A percentile compares a stretch with the other conserved stretches of the same genome.
Evolutionary conservation across 257 asterid genomes (phyloP).

Genomic region (Petrea volubilis): DNA sequence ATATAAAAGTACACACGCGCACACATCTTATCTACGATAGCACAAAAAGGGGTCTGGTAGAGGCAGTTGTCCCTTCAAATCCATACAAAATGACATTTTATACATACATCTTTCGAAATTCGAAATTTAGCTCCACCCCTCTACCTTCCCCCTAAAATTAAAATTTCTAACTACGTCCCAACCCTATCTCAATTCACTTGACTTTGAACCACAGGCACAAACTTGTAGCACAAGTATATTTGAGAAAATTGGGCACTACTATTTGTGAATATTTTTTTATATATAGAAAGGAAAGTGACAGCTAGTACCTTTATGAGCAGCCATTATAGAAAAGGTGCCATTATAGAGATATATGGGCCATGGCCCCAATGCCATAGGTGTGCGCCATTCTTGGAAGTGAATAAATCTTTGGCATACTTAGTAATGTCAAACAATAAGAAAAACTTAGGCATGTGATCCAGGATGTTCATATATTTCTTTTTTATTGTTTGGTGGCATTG

Average conservation of each 20-base stretch:
- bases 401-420: constrained; percentile 23
- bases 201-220: constrained; percentile 21
- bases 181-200: constrained; percentile 11
- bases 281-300: constrained; percentile 32
- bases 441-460: constrained; percentile 19
- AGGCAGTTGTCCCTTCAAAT: too few species aligned
- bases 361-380: neutral
- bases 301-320: constrained; percentile 28
- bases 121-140: neutral
- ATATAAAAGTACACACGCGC: neutral
- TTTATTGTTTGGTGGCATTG: neutral
- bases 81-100: too few species aligned
- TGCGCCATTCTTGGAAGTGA: constrained; percentile 25
- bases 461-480: neutral
- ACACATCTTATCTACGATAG: neutral
- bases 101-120: neutral
- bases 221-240: constrained; percentile 28
- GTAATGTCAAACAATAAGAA: constrained; percentile 24
- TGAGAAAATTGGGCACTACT: constrained; percentile 18
- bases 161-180: neutral
- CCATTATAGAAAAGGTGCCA: constrained; percentile 22
- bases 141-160: neutral
- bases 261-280: constrained; percentile 14
- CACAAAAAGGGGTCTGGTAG: too few species aligned
- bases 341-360: constrained; percentile 25